These are phyloP conservation scores for Dendrobium nobile DNA, from an alignment of 106 monocot species.

Conservation along the genomic window DNA sequence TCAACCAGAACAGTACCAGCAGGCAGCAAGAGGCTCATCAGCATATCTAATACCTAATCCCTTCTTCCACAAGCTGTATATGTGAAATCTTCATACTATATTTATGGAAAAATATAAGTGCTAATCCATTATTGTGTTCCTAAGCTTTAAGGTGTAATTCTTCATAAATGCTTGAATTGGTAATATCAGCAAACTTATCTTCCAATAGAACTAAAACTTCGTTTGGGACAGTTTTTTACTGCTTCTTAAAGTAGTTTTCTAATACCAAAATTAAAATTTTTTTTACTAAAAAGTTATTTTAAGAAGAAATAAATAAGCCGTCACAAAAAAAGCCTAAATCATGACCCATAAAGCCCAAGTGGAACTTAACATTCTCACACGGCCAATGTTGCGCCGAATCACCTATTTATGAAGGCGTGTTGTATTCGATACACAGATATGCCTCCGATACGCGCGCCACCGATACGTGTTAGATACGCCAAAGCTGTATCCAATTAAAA, in stretches of 20 bases:
- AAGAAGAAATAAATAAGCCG: no score
- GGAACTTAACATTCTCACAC: neutral
- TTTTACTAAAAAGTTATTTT: no score
- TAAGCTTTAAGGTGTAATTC: slow-evolving; percentile 2
- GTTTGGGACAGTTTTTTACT: no score
- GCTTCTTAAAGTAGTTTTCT: no score
- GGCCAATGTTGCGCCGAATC: no score
- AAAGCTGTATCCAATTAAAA: no score
- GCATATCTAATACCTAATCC: neutral
- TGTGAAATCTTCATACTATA: slow-evolving; percentile 1
- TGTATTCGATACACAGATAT: no score
- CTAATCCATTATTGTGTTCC: slow-evolving; percentile 13
- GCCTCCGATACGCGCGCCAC: no score
- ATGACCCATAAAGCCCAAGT: slow-evolving; percentile 1
- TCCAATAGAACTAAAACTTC: neutral
- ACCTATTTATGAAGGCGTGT: no score
- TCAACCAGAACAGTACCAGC: slow-evolving; percentile 5
- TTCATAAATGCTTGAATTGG: neutral
- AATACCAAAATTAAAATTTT: no score
- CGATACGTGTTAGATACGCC: no score
- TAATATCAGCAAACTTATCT: neutral
- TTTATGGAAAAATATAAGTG: slow-evolving; percentile 12
- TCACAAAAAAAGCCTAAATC: neutral
- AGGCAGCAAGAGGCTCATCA: slow-evolving; percentile 10
- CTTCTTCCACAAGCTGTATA: neutral